phyloP scores from a whole-genome alignment of 2,329 filamentous ascomycete species.

The Alternaria sp. region DNA sequence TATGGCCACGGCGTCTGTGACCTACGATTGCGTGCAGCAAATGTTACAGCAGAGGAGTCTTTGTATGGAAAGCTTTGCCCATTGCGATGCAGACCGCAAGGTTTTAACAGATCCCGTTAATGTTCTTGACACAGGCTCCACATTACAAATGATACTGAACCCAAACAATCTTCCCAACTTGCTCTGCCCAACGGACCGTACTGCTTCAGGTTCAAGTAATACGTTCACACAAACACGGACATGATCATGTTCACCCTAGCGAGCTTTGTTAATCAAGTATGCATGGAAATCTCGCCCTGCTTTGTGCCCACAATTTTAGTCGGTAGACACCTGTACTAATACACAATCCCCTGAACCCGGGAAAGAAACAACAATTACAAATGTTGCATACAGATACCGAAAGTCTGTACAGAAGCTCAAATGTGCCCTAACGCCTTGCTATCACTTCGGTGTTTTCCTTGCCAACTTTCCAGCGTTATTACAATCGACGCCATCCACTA shows the following conservation, averaged over 20 bases:
- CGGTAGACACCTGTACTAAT: conserved; percentile 5
- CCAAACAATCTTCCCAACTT: not conserved
- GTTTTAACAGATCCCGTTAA: no score
- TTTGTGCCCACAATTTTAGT: not conserved
- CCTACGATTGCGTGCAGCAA: not conserved
- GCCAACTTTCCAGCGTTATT: not conserved
- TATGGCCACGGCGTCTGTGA: not conserved
- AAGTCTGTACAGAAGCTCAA: not conserved
- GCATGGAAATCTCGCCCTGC: not conserved
- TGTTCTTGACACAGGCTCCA: not conserved
- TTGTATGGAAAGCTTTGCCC: no score
- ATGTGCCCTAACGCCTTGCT: conserved; percentile 18
- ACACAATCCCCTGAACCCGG: not conserved
- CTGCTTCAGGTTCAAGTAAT: not conserved
- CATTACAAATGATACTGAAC: not conserved
- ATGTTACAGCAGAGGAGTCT: not conserved
- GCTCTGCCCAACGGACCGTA: not conserved
- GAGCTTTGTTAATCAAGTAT: not conserved
- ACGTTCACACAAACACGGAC: not conserved
- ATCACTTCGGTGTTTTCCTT: not conserved
- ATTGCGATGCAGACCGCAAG: no score
- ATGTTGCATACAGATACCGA: not conserved
- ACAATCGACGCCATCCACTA: not conserved
- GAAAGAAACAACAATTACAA: conserved; percentile 1
- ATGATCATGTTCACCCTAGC: not conserved